These are phyloP conservation scores for Elongisporangium prolatum DNA, from an alignment of 352 stramenopile genomes.

Conservation along the genomic window DNA sequence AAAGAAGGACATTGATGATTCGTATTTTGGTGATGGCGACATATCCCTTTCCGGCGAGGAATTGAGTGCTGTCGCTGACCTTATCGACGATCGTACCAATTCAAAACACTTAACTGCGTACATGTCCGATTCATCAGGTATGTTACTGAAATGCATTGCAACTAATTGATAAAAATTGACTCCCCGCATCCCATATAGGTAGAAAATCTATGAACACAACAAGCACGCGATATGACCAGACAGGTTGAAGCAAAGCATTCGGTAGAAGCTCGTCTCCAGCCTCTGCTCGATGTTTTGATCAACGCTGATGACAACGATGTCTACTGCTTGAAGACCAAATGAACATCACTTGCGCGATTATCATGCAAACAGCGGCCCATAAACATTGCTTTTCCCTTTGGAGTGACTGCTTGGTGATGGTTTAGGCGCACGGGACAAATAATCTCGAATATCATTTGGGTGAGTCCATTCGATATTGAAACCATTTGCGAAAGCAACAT, in stretches of 20 bases:
- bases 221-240: slow-evolving; percentile 9
- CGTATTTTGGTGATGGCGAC: slow-evolving; percentile 5
- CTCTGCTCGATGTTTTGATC: slow-evolving; percentile 8
- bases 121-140: slow-evolving; percentile 9
- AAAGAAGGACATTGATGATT: background rate
- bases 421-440: slow-evolving; percentile 17
- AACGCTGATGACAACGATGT: slow-evolving; percentile 11
- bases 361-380: slow-evolving; percentile 9
- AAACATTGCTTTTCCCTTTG: slow-evolving; percentile 15
- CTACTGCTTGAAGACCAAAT: slow-evolving; percentile 16
- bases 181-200: slow-evolving; percentile 1
- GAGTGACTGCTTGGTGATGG: slow-evolving; percentile 16
- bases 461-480: background rate
- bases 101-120: slow-evolving; percentile 7
- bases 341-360: slow-evolving; percentile 8
- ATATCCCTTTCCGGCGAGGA: background rate
- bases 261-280: slow-evolving; percentile 7
- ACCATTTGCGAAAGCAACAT: too few species aligned
- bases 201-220: slow-evolving; percentile 8
- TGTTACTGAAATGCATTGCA: too few species aligned
- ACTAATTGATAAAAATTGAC: slow-evolving; percentile 1
- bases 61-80: too few species aligned
- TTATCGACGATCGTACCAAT: background rate
- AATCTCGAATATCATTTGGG: slow-evolving; percentile 10
- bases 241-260: slow-evolving; percentile 6